Base-by-base conservation (phyloP, 192 early-diverging fungal genomes). In the Coemansia sp. region DNA sequence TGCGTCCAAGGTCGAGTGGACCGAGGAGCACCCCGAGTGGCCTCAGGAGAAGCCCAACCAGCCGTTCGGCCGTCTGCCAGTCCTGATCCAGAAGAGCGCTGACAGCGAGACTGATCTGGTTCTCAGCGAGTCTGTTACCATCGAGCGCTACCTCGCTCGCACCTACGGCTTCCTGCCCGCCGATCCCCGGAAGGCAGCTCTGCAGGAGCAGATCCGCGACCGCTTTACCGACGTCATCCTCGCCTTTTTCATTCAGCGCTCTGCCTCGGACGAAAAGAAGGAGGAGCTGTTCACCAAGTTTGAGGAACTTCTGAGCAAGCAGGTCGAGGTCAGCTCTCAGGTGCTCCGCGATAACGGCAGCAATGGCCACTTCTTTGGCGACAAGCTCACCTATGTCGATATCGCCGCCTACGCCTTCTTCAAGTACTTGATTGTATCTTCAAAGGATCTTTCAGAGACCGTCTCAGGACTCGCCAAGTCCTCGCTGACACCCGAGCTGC, bases 111-210 rank as follows among this genome's bases (percentile, higher is more conserved):
- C 66, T 11, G 61, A 67, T 20, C 61, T 82, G 44, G 27, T 68
- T 2, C 41, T 87, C 8, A 67, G 76, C 50, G 83, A 88, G 46
- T 69, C 77, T 0, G 64, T 60, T 15, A 69, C 77, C 7, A 88
- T 88, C 36, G 84, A 82, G 58, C 85, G 87, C 45, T 86, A 86
- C 45, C 74, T 88, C 5, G 68, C 79, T 1, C 59, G 66, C 72
- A 84, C 74, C 61, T 80, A 76, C 48, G 82, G 76, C 2, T 67
- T 84, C 40, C 38, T 76, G 59, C 78, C 82, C 2, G 36, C 34
- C 12, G 74, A 69, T 11, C 76, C 67, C 31, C 65, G 76, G 48
- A 44, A 73, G 56, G 76, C 68, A 12, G 62, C 76, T 1, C 44
- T 69, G 3, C 68, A 82, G 55, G 80, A 85, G 60, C 61, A 64